phyloP scores from a whole-genome alignment of 805 yeast species.

The Starmerella gropengiesseri region DNA sequence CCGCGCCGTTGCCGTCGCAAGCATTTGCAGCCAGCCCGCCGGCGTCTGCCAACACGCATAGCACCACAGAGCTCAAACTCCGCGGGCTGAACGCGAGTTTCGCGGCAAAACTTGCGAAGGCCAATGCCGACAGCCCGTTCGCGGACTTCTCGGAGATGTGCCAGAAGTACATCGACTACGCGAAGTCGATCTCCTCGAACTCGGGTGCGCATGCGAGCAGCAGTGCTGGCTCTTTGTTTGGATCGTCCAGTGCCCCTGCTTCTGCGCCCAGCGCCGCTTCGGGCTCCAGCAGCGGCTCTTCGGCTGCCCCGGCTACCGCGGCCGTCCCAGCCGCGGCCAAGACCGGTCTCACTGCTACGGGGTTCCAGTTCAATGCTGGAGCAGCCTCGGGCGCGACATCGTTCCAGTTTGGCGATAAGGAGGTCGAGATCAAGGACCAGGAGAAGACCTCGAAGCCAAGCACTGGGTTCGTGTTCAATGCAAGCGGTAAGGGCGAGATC shows the following conservation, averaged over 20 bases:
- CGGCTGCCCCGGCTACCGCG: not conserved
- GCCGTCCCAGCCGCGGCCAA: not conserved
- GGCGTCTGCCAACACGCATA: not conserved
- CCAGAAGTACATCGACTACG: constrained; percentile 20
- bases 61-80: constrained; percentile 6
- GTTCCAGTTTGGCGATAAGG: constrained; percentile 22
- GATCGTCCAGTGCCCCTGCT: not conserved
- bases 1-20: not conserved
- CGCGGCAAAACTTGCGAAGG: constrained; percentile 17
- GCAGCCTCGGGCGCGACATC: constrained; percentile 6
- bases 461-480: constrained; percentile 20
- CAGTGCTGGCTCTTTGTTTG: no score
- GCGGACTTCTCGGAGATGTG: constrained; percentile 22
- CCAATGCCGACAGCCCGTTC: constrained; percentile 9
- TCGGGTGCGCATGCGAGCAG: not conserved
- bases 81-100: constrained; percentile 21
- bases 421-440: constrained; percentile 11
- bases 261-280: not conserved
- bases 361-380: constrained; percentile 19
- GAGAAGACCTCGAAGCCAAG: constrained; percentile 9
- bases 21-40: not conserved
- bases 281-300: not conserved
- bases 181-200: constrained; percentile 4
- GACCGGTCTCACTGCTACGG: constrained; percentile 16
- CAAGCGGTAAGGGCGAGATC: constrained; percentile 17